Percentiles rank a stretch among this genome's conserved stretches.
phyloP scores from a whole-genome alignment of 2,329 filamentous ascomycete genomes.

The Paecilomyces niveus region DNA sequence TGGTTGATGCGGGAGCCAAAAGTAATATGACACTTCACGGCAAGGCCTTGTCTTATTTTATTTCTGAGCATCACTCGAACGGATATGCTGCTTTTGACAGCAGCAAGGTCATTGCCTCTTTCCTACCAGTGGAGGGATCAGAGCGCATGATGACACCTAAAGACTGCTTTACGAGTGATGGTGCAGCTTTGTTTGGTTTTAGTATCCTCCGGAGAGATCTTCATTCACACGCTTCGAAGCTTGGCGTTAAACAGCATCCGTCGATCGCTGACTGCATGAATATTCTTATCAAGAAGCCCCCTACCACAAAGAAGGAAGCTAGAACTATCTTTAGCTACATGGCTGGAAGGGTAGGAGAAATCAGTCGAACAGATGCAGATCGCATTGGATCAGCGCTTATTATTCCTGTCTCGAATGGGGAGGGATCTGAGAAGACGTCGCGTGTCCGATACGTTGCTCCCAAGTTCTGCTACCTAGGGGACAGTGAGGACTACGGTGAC shows the following conservation, averaged over 20 bases:
- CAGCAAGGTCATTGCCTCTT: conserved; percentile 47
- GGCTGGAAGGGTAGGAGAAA: conserved; percentile 65
- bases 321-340: conserved; percentile 76
- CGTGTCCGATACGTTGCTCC: conserved; percentile 57
- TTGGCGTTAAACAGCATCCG: conserved; percentile 79
- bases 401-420: conserved; percentile 54
- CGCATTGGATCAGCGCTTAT: conserved; percentile 61
- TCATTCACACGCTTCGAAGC: conserved; percentile 73
- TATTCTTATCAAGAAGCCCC: conserved; percentile 64
- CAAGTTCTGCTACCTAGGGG: conserved; percentile 71
- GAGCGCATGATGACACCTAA: conserved; percentile 62
- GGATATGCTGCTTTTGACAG: conserved; percentile 63
- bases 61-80: conserved; percentile 71
- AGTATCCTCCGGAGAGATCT: conserved; percentile 68
- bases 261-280: conserved; percentile 70
- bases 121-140: conserved; percentile 65
- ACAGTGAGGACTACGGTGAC: conserved; percentile 65
- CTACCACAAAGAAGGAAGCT: conserved; percentile 59
- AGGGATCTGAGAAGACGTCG: conserved; percentile 34
- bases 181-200: conserved; percentile 72
- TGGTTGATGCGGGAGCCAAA: conserved; percentile 54
- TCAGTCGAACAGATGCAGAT: conserved; percentile 55
- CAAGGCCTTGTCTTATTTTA: conserved; percentile 72
- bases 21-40: conserved; percentile 52
- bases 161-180: conserved; percentile 75